Evolutionary conservation across 2,329 filamentous ascomycete species (phyloP).

Genomic region (Stromatinia cepivora): DNA sequence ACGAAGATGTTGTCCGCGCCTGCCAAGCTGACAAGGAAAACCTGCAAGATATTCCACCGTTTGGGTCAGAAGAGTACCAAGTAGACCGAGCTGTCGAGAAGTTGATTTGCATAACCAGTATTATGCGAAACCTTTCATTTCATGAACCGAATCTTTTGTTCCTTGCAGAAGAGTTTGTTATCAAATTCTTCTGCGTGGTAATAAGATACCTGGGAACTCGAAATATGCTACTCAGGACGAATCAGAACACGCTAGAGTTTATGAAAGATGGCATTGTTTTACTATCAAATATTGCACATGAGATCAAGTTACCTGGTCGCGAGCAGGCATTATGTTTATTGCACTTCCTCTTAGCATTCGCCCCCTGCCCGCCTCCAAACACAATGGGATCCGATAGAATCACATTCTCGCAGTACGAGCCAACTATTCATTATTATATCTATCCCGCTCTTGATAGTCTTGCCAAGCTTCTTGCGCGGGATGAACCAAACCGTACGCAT

Average conservation of each 20-base stretch:
- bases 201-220: constrained; percentile 87
- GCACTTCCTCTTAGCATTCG: constrained; percentile 88
- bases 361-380: constrained; percentile 72
- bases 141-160: constrained; percentile 72
- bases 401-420: constrained; percentile 79
- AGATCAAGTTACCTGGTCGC: constrained; percentile 76
- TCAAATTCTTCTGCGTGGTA: constrained; percentile 80
- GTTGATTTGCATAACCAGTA: constrained; percentile 86
- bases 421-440: constrained; percentile 79
- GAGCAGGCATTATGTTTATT: constrained; percentile 86
- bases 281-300: constrained; percentile 82
- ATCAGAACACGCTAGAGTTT: constrained; percentile 87
- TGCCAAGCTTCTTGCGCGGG: constrained; percentile 86
- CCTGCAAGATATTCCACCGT: constrained; percentile 69
- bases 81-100: constrained; percentile 84
- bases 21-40: constrained; percentile 72
- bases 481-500: constrained; percentile 86
- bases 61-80: constrained; percentile 76
- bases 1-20: constrained; percentile 84
- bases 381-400: constrained; percentile 55
- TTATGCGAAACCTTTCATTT: constrained; percentile 91
- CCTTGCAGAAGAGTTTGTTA: constrained; percentile 73
- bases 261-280: constrained; percentile 94
- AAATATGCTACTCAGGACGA: constrained; percentile 78
- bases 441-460: constrained; percentile 87